Evolutionary conservation across 2,329 filamentous ascomycete species (phyloP), one percentile per base, ranked within the genome.

Genomic region (Phyllosticta citrichinensis): DNA sequence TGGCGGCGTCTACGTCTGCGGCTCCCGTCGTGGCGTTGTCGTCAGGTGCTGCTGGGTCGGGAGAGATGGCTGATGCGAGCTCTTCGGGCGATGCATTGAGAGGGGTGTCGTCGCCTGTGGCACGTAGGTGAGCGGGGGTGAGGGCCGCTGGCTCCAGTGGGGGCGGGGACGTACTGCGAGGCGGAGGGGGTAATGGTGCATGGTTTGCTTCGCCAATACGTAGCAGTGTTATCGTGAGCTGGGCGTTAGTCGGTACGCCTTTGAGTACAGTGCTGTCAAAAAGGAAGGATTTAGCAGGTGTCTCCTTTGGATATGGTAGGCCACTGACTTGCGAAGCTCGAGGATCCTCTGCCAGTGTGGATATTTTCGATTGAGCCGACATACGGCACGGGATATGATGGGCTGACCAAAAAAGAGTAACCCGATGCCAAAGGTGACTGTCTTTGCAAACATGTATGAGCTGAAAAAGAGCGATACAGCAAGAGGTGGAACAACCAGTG

Each of bases 241-340:
- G 91, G 3, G 89, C 89, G 69, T 95, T 94, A 1, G 90, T 96
- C 0, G 91, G 91, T 0, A 94, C 86, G 2, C 89, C 89, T 69
- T 88, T 89, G 57, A 96, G 82, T 1, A 94, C 71, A 0, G 87
- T 90, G 65, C 77, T 79, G 56, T 24, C 19, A n/a, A 17, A 52
- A 35, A 30, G 14, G 5, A n/a, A 12, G 11, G 6, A 10, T 30
- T 25, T 14, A 60, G 73, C 60, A 71, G 65, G 2, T 11, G n/a
- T 8, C 27, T 53, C 40, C 59, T 22, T 35, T n/a, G 12, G 12
- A 30, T n/a, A n/a, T 19, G 6, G 14, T n/a, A 6, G 24, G 8
- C 14, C n/a, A 51, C 65, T 54, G 66, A 73, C 70, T 91, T 91
- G 63, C 87, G 81, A 11, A 91, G 74, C 67, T 91, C 86, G 17